phyloP scores from a whole-genome alignment of 495 filamentous ascomycete genomes.

The Talaromyces nanjingensis region DNA sequence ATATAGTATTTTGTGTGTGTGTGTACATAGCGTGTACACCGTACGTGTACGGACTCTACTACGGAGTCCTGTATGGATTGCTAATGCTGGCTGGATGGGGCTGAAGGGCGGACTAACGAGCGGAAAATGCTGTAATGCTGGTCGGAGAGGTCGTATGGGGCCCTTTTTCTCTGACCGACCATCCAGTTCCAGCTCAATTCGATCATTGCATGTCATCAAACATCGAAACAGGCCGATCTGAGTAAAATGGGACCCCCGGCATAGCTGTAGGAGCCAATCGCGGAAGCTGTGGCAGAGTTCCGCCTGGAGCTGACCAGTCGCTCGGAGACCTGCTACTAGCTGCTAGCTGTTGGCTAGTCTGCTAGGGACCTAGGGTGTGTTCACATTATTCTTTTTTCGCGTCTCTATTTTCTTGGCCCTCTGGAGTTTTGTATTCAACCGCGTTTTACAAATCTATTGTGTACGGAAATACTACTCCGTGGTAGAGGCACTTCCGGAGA shows the following conservation, averaged over 20 bases:
- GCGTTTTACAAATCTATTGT: not conserved
- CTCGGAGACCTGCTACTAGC: slow-evolving; percentile 7
- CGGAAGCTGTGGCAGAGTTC: slow-evolving; percentile 7
- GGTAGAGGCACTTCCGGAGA: not conserved
- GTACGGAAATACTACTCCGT: slow-evolving; percentile 4
- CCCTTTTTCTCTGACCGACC: slow-evolving; percentile 5
- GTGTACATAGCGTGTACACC: not conserved
- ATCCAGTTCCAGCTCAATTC: not conserved
- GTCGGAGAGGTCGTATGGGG: slow-evolving; percentile 7
- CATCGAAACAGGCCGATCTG: slow-evolving; percentile 5
- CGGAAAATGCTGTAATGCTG: not conserved
- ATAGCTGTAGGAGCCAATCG: slow-evolving; percentile 6
- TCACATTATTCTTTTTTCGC: not conserved
- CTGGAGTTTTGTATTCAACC: not conserved
- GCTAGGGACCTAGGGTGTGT: not conserved
- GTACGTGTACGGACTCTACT: not conserved
- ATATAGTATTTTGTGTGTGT: not conserved
- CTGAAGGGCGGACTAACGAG: slow-evolving; percentile 4
- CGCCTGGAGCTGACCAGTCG: slow-evolving; percentile 8
- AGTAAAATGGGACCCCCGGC: not conserved
- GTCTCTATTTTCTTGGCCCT: not conserved
- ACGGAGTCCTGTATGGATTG: not conserved
- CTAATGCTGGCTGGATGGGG: not conserved
- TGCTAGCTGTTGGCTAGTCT: not conserved
- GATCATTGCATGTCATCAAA: slow-evolving; percentile 6